phyloP scores from a whole-genome alignment of 1,284 basidiomycete genomes.

The Pholiota adiposa region DNA sequence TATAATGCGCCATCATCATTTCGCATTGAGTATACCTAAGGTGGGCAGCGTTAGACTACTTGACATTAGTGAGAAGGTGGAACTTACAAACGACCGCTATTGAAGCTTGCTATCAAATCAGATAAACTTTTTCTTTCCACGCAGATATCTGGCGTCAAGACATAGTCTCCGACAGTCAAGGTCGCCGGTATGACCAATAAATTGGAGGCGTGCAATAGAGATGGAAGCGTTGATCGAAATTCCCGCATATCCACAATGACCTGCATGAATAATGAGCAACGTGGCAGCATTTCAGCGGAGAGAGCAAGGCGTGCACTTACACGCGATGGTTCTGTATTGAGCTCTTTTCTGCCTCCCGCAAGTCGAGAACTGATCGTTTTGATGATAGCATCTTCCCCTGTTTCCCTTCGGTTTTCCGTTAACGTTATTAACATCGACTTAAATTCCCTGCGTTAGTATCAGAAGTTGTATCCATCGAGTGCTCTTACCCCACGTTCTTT shows the following conservation, averaged over 20 bases:
- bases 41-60: neutral
- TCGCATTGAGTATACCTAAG: constrained; percentile 97
- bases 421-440: constrained; percentile 93
- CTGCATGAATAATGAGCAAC: constrained; percentile 40
- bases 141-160: constrained; percentile 93
- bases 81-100: constrained; percentile 88
- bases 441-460: neutral
- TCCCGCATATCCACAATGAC: constrained; percentile 97
- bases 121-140: constrained; percentile 95
- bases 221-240: constrained; percentile 92
- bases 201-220: constrained; percentile 84
- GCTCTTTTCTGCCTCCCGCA: constrained; percentile 82
- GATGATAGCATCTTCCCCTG: constrained; percentile 64
- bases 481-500: constrained; percentile 90
- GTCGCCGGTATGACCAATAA: constrained; percentile 89
- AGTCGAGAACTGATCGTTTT: constrained; percentile 89
- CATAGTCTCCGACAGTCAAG: constrained; percentile 94
- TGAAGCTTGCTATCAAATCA: constrained; percentile 92
- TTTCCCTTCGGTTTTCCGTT: constrained; percentile 67
- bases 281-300: neutral
- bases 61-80: neutral
- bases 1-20: constrained; percentile 95
- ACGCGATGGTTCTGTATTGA: constrained; percentile 71
- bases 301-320: constrained; percentile 42
- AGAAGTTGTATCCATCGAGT: no score